Evolutionary conservation across 2,329 filamentous ascomycete genomes (phyloP), one percentile per base, ranked within the genome.

Genomic region (Pseudogymnoascus sp.): DNA sequence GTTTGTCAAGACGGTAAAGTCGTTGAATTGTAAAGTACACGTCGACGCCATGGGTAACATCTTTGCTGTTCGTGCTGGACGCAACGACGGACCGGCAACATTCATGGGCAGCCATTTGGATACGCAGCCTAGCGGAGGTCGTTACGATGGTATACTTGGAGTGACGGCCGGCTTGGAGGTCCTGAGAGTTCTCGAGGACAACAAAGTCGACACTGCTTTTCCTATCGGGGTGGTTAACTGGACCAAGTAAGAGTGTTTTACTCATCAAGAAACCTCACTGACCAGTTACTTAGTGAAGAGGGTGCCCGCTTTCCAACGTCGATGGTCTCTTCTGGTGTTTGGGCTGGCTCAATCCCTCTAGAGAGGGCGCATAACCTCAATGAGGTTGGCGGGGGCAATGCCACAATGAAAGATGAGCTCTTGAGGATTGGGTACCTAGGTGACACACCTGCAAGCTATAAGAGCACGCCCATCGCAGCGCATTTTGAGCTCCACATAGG

Each of bases 401-500:
- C 82, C 26, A 87, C 82, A 9, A 82, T 88, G 78, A 85, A 79
- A 66, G 80, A 76, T 0, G 88, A 91, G 62, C 78, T 94, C 0
- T 76, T 87, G 67, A 79, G 86, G 12, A 90, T 91, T 57, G 84
- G 84, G 0, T 91, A 89, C 64, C 73, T 90, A 0, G 89, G 88
- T 12, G 65, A 72, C 0, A 72, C 77, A 0, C 77, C 79, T 7
- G 81, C 81, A 19, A 82, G 77, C 59, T 77, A 86, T 69, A 75
- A 79, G 63, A 74, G 77, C 30, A 82, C 79, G 13, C 86, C 86
- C 0, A 83, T 91, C 73, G 86, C 82, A 0, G 88, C 87, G 0
- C 88, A 92, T 71, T 92, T 92, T 67, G 89, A 92, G 71, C 77
- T 94, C 8, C 89, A 94, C 68, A 92, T 92, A 59, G 90, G 34